Base-by-base conservation (phyloP, 2,329 filamentous ascomycete species). In the Monilinia vaccinii-corymbosi region DNA sequence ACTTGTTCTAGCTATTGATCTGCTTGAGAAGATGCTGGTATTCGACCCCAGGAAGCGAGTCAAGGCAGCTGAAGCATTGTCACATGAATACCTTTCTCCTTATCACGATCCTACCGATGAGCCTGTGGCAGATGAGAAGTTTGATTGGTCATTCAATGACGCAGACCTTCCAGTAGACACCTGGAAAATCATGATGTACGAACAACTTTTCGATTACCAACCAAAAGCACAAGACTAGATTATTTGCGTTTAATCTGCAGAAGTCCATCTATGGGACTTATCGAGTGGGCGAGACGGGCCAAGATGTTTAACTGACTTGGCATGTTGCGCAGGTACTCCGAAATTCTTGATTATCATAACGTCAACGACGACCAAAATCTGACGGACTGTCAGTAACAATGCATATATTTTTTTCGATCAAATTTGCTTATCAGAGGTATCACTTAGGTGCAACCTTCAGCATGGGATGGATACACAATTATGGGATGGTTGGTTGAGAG, bases 181-280 rank as follows among this genome's bases (percentile, higher is more conserved):
- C n/a, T 99, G 94, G 94, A 99, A 99, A 79, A 97, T 99, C 73
- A 99, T 97, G 94, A 99, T 99, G 94, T 96, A 81, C 72, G 88
- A 69, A 62, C 68, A 70, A 71, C 66, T 71, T 65, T 65, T 67
- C 62, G 67, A 69, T 52, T 58, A 68, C 62, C 65, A 61, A 61
- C 63, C 58, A 62, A 61, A 40, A 62, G 64, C 68, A 61, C 58
- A 64, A 55, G 31, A 14, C 14, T 50, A 58, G 38, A 44, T 34
- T 23, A 34, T 50, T 21, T 36, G 47, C 36, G 28, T 52, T 58
- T 21, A 28, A 52, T 58, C 49, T 44, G 34, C 28, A 44, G 49
- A 56, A 55, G 38, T 60, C 25, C 56, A 25, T 55, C 25, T 60
- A 25, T 55, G 32, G 52, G 52, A 25, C 31, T 34, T 47, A 28